Evolutionary conservation across 2,329 filamentous ascomycete species (phyloP).

Genomic region (Colletotrichum sp.): DNA sequence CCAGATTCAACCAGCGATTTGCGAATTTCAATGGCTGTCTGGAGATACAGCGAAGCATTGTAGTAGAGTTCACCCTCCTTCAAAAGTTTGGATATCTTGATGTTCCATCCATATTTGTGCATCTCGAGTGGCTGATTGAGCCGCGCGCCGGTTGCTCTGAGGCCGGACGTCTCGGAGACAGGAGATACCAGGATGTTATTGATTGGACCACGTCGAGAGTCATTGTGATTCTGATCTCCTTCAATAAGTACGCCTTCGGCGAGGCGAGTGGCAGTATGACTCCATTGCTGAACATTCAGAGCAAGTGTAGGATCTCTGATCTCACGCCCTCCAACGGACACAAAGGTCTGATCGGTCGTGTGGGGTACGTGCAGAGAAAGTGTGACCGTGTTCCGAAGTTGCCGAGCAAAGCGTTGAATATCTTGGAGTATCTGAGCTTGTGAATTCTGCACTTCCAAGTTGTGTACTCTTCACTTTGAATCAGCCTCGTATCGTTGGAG

Average conservation of each 20-base stretch:
- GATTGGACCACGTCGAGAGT: background rate
- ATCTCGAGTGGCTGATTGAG: background rate
- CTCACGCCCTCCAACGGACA: background rate
- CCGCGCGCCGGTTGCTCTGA: background rate
- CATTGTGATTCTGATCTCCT: background rate
- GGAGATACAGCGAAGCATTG: background rate
- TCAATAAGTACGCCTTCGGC: background rate
- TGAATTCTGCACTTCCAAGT: background rate
- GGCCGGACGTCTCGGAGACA: background rate
- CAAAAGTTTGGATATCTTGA: background rate
- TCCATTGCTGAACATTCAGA: background rate
- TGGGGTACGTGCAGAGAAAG: background rate
- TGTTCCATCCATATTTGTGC: background rate
- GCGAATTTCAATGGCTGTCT: background rate
- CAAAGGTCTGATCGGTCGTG: background rate
- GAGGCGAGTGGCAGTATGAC: background rate
- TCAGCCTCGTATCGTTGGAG: too few relatives aligned
- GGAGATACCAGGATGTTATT: background rate
- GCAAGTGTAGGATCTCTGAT: background rate
- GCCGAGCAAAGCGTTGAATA: background rate
- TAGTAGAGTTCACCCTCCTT: background rate
- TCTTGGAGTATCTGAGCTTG: background rate
- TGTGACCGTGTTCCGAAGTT: background rate
- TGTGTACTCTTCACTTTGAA: background rate
- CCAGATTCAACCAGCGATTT: background rate